Evolutionary conservation across 2,329 filamentous ascomycete genomes (phyloP), one percentile per base, ranked within the genome.

Genomic region (Sphaerulina musiva): DNA sequence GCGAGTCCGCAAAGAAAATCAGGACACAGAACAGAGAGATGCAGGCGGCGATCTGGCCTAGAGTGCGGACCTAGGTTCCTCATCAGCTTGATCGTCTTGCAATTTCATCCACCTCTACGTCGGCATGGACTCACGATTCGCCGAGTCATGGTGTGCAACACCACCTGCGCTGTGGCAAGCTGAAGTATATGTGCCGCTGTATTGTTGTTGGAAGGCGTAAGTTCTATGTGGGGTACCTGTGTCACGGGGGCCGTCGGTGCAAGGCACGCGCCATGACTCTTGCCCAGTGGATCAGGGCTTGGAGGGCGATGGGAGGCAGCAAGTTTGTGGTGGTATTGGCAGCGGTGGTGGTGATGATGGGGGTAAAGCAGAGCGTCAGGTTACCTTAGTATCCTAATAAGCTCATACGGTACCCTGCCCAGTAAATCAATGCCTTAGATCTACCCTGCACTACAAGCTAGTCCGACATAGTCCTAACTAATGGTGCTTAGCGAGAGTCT

Each of bases 1-100:
- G 88, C 67, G 85, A 87, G 74, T 96, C 91, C 75, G 95, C 84
- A 70, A 95, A 80, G 71, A 92, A 83, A 65, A 92, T 73, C 64
- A 91, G 68, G 62, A 92, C 76, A 62, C 86, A 81, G 63, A 73
- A 65, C 66, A 89, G 75, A 62, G 80, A 69, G 53, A 81, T 77
- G 54, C 89, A 77, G 54, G 82, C 76, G 60, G 80, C 76, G 67
- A 93, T 82, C 79, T 96, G 89, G 68, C 86, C 77, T 67, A 86
- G 81, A 60, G 89, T 89, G 60, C 76, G 74, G 89, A 95, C 53
- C 60, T 62, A 31, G 45, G 43, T 26, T 31, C 11, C 20, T 39
- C 58, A 26, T 44, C 20, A 44, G 42, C 42, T 45, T 51, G 51
- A 48, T 43, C 17, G 26, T 31, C 20, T 17, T 31, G 11, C 12